Conservation (phyloP, 1,284 basidiomycete species). For the Cystobasidiaceae sp. region DNA sequence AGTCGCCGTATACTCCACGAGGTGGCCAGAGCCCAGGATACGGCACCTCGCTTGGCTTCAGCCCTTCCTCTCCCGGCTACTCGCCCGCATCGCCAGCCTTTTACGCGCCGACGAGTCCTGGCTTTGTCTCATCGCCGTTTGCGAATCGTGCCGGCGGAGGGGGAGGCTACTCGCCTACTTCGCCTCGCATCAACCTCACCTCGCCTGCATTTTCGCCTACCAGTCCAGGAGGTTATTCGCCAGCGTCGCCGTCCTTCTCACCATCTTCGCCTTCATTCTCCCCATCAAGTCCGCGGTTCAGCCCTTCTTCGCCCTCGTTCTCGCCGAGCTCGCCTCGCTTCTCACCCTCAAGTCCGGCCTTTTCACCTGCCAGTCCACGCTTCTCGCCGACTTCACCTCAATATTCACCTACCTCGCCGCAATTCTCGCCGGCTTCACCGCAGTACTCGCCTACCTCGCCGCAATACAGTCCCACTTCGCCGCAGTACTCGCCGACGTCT, state of each 20-base stretch:
- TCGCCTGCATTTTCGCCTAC: constrained; percentile 55
- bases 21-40: constrained; percentile 57
- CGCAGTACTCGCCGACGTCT: background rate
- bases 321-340: constrained; percentile 67
- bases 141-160: constrained; percentile 43
- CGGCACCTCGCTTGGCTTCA: constrained; percentile 51
- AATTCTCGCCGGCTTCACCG: constrained; percentile 11
- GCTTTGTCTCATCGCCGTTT: constrained; percentile 70
- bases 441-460: background rate
- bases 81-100: constrained; percentile 27
- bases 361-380: constrained; percentile 77
- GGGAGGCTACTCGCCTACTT: constrained; percentile 48
- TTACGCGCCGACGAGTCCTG: constrained; percentile 41
- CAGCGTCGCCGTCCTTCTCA: constrained; percentile 68
- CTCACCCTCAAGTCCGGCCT: constrained; percentile 47
- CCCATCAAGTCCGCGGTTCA: constrained; percentile 75
- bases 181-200: constrained; percentile 51
- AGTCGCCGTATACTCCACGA: constrained; percentile 35
- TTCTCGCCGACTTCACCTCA: constrained; percentile 55
- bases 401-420: constrained; percentile 10
- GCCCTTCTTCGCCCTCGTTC: constrained; percentile 77
- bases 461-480: constrained; percentile 1
- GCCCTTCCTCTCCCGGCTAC: constrained; percentile 74
- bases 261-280: constrained; percentile 80
- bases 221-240: constrained; percentile 62